phyloP scores from a whole-genome alignment of 208 protist genomes.

The Trypanosoma grayi region DNA sequence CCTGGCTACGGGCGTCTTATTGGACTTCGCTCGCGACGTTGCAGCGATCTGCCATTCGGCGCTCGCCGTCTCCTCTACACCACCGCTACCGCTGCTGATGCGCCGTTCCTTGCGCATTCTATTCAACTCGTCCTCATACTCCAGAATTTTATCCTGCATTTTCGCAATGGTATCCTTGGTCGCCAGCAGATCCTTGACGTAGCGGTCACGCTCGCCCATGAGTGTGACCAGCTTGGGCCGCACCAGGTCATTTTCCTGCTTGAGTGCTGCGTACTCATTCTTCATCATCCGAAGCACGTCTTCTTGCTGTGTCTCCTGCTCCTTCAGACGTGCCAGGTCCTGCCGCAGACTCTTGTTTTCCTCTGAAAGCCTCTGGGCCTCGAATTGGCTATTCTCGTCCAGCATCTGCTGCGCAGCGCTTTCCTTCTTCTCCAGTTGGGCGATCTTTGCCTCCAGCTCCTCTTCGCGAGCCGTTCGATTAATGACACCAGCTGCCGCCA shows the following conservation, averaged over 20 bases:
- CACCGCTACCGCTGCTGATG: not conserved
- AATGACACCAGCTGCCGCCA: slow-evolving; percentile 32
- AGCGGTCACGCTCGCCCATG: slow-evolving; percentile 38
- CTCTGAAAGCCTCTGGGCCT: slow-evolving; percentile 28
- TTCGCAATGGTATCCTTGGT: slow-evolving; percentile 33
- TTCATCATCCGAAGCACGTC: slow-evolving; percentile 50
- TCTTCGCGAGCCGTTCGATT: slow-evolving; percentile 43
- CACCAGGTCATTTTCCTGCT: slow-evolving; percentile 51
- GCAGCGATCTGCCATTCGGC: not conserved
- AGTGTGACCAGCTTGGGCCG: slow-evolving; percentile 25
- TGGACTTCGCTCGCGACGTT: not conserved
- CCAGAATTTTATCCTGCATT: slow-evolving; percentile 39
- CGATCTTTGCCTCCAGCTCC: slow-evolving; percentile 42
- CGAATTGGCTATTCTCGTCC: slow-evolving; percentile 46
- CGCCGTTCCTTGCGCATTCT: slow-evolving; percentile 15
- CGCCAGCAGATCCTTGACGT: slow-evolving; percentile 29
- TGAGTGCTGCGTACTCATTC: slow-evolving; percentile 61
- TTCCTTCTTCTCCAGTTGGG: slow-evolving; percentile 40
- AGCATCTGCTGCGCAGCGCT: slow-evolving; percentile 48
- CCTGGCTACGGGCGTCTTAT: not conserved
- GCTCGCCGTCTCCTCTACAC: not conserved
- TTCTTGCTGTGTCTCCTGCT: slow-evolving; percentile 38
- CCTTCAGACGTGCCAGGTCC: slow-evolving; percentile 10
- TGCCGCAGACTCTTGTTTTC: slow-evolving; percentile 22
- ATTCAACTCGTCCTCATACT: slow-evolving; percentile 38